Evolutionary conservation across 2,329 filamentous ascomycete genomes (phyloP).

Genomic region (Bipolaris oryzae): DNA sequence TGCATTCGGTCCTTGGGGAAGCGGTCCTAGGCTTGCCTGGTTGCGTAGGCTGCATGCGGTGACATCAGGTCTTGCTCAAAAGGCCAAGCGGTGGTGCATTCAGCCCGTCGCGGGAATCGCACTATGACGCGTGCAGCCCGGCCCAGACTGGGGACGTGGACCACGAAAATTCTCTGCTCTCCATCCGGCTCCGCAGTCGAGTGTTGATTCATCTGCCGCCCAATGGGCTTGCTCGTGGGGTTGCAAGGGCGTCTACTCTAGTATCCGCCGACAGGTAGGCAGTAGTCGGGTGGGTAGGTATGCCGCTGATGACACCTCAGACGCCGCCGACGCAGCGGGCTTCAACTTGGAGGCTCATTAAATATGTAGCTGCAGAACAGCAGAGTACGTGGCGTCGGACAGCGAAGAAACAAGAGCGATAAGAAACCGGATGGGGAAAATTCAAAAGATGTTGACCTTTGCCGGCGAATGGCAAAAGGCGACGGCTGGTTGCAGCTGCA

Average conservation of each 20-base stretch:
- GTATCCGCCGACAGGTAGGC: background rate
- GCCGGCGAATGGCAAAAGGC: background rate
- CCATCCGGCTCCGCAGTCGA: slow-evolving; percentile 5
- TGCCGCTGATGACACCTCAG: background rate
- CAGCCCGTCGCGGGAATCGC: slow-evolving; percentile 2
- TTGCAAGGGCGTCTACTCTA: background rate
- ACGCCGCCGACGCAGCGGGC: background rate
- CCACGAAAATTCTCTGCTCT: slow-evolving; percentile 7
- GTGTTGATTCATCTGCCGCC: slow-evolving; percentile 1
- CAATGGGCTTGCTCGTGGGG: slow-evolving; percentile 2
- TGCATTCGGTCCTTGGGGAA: slow-evolving; percentile 3
- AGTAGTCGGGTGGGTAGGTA: too few species aligned
- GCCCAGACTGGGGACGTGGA: background rate
- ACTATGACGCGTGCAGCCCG: slow-evolving; percentile 12
- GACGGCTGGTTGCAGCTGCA: background rate
- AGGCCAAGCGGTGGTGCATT: background rate
- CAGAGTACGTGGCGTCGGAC: background rate
- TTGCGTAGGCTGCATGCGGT: background rate
- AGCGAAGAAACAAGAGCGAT: background rate
- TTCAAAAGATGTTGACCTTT: background rate
- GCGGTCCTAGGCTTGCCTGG: background rate
- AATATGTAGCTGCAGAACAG: background rate
- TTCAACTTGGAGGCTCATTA: background rate
- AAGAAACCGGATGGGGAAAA: background rate
- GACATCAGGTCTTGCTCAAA: slow-evolving; percentile 5